Conservation (phyloP, 352 stramenopile genomes). For the Salisapilia sapeloensis region DNA sequence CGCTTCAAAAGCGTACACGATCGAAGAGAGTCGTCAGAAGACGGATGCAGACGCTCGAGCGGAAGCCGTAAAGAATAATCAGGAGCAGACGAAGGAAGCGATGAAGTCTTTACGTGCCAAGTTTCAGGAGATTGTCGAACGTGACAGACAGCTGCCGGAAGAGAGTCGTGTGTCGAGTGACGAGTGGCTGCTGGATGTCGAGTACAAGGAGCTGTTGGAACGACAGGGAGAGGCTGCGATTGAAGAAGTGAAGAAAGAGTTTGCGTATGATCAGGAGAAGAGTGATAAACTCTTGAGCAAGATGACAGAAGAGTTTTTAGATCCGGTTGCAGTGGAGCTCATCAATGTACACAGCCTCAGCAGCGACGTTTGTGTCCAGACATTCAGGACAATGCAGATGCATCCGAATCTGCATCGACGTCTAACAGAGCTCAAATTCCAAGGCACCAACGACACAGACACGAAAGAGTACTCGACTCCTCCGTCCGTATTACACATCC, state of each 20-base stretch:
- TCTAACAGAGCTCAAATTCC: constrained; percentile 42
- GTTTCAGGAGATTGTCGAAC: constrained; percentile 45
- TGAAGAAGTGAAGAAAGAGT: constrained; percentile 78
- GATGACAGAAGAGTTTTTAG: constrained; percentile 62
- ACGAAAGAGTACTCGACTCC: constrained; percentile 4
- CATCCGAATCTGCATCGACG: constrained; percentile 32
- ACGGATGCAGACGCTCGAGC: constrained; percentile 71
- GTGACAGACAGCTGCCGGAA: constrained; percentile 24
- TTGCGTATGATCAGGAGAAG: constrained; percentile 61
- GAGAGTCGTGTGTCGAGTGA: constrained; percentile 40
- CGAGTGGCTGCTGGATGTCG: constrained; percentile 81
- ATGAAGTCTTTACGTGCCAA: constrained; percentile 71
- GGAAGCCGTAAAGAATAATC: constrained; percentile 48
- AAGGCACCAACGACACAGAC: constrained; percentile 6
- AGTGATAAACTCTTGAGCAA: constrained; percentile 76
- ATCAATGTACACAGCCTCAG: constrained; percentile 53
- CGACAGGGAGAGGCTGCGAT: constrained; percentile 54
- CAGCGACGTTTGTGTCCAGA: constrained; percentile 46
- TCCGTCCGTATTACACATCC: constrained; percentile 49
- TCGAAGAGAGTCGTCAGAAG: constrained; percentile 85
- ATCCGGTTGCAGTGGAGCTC: constrained; percentile 50
- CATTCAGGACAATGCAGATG: constrained; percentile 76
- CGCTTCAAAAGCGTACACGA: constrained; percentile 70
- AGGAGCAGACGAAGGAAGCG: constrained; percentile 75
- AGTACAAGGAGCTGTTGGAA: constrained; percentile 60